Evolutionary conservation across 2,329 filamentous ascomycete species (phyloP).

Genomic region (Ophiostoma piceae): DNA sequence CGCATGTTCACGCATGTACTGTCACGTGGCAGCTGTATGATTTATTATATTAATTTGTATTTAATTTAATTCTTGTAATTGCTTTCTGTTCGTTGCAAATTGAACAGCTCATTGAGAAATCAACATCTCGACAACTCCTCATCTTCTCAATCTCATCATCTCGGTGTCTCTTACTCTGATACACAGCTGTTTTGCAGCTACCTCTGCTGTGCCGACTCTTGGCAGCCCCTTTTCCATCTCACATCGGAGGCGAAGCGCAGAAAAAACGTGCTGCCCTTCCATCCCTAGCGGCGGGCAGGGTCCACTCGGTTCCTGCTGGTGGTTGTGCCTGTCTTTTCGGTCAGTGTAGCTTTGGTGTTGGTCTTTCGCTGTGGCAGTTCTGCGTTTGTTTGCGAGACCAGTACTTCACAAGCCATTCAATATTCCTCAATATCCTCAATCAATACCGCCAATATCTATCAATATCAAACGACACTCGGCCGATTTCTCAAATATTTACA

Average conservation of each 20-base stretch:
- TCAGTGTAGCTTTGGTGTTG: too few relatives aligned
- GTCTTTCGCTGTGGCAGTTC: background rate
- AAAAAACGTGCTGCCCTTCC: slow-evolving; percentile 29
- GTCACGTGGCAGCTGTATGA: background rate
- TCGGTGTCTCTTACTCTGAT: background rate
- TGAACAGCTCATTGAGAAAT: too few relatives aligned
- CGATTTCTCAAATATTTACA: background rate
- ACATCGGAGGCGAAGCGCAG: background rate
- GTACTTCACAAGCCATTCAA: too few relatives aligned
- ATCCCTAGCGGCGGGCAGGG: slow-evolving; percentile 26
- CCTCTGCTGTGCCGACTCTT: background rate
- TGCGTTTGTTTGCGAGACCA: too few relatives aligned
- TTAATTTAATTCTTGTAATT: background rate
- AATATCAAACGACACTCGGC: background rate
- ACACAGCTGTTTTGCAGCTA: background rate
- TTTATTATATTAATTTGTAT: background rate
- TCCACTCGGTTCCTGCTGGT: background rate
- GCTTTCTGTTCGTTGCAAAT: background rate
- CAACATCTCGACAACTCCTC: background rate
- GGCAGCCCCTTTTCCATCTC: slow-evolving; percentile 17
- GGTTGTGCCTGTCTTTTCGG: background rate
- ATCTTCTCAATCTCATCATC: background rate
- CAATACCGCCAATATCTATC: background rate
- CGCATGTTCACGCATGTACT: background rate
- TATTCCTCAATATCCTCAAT: too few relatives aligned